These are phyloP conservation scores for Ziziphus jujuba DNA, from an alignment of 306 rosid species.

Conservation along the genomic window DNA sequence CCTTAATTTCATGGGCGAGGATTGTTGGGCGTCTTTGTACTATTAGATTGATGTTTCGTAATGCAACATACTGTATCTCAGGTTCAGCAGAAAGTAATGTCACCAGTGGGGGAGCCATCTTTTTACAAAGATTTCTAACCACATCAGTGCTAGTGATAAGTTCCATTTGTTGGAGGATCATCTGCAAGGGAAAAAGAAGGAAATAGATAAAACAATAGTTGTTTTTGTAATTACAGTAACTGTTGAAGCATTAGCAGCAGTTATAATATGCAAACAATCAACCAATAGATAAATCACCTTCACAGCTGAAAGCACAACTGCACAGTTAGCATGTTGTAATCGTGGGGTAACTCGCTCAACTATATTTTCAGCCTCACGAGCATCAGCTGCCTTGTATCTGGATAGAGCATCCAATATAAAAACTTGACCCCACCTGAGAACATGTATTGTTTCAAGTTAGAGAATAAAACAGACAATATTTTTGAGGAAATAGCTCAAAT, in stretches of 20 bases:
- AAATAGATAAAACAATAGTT: constrained; percentile 21
- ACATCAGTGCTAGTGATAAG: constrained; percentile 94
- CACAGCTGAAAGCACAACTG: constrained; percentile 97
- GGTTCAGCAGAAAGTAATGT: constrained; percentile 98
- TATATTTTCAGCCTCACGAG: constrained; percentile 97
- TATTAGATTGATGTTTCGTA: constrained; percentile 95
- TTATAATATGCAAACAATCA: constrained; percentile 8
- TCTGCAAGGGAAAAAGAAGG: constrained; percentile 46
- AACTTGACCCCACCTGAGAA: constrained; percentile 95
- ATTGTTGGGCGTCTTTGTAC: constrained; percentile 98
- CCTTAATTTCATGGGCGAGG: constrained; percentile 99
- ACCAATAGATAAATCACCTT: constrained; percentile 53
- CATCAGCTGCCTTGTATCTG: constrained; percentile 90
- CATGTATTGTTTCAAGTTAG: constrained; percentile 24
- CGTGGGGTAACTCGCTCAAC: constrained; percentile 99
- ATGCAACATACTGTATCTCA: constrained; percentile 98
- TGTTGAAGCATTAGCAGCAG: constrained; percentile 19
- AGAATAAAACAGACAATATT: constrained; percentile 10
- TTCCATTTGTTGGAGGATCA: constrained; percentile 99
- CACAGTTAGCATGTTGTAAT: constrained; percentile 97
- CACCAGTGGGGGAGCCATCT: constrained; percentile 99
- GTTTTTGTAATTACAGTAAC: constrained; percentile 14
- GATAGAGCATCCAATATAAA: constrained; percentile 98
- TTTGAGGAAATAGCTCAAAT: neutral
- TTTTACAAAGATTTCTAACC: constrained; percentile 98